Percentiles rank a stretch among this genome's conserved stretches.
Evolutionary conservation across 331 rosid genomes (phyloP).

Genomic region (Quercus tomentella): DNA sequence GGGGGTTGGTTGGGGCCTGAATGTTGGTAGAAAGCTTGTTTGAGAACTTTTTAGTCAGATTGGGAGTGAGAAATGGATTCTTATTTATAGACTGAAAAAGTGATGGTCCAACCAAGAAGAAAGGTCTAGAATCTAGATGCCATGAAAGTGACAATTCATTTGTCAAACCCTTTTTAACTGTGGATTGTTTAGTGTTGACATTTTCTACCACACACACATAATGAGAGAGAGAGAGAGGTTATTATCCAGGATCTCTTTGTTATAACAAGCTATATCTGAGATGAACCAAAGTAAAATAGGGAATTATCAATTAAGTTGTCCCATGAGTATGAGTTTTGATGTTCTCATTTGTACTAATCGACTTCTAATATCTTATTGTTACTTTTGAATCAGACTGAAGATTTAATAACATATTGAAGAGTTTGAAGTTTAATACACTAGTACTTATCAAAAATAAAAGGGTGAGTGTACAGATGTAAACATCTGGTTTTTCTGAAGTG

Average conservation of each 20-base stretch:
- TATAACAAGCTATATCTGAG: not conserved
- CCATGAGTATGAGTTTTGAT: not conserved
- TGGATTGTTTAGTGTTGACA: constrained; percentile 20
- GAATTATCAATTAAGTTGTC: not conserved
- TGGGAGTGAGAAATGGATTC: constrained; percentile 22
- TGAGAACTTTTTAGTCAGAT: constrained; percentile 11
- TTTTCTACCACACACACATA: constrained; percentile 19
- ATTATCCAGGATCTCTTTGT: not conserved
- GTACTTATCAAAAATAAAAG: not conserved
- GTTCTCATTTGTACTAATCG: constrained; percentile 27
- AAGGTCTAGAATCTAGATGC: constrained; percentile 68
- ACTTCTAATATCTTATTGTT: constrained; percentile 16
- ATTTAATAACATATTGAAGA: not conserved
- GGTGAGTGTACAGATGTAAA: not conserved
- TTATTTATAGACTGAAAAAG: constrained; percentile 48
- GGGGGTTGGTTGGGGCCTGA: not conserved
- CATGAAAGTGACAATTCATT: constrained; percentile 40
- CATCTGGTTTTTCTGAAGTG: not conserved
- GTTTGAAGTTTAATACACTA: not conserved
- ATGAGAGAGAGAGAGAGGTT: too few species aligned
- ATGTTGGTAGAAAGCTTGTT: constrained; percentile 15
- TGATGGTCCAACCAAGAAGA: constrained; percentile 44
- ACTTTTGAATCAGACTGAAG: constrained; percentile 17
- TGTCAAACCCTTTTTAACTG: constrained; percentile 23
- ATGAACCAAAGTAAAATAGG: not conserved